A percentile compares a stretch with the other conserved stretches of the same genome.
phyloP scores from a whole-genome alignment of 352 stramenopile genomes.

The Pythium dissimile region DNA sequence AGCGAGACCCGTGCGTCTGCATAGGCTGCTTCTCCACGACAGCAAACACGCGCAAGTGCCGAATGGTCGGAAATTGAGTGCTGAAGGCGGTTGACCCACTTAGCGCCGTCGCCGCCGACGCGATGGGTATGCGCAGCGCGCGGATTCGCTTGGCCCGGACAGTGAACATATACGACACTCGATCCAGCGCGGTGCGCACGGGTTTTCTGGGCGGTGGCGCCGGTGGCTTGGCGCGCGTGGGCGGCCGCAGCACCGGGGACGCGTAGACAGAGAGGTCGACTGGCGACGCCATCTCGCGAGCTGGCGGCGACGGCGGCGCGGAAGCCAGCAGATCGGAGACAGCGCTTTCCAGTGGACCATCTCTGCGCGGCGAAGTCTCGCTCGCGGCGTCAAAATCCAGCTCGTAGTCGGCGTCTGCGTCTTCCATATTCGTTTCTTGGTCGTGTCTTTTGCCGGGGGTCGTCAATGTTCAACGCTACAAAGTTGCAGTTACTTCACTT shows the following conservation, averaged over 20 bases:
- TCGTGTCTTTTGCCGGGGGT: slow-evolving; percentile 6
- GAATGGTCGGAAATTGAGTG: slow-evolving; percentile 30
- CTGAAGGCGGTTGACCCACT: too few relatives aligned
- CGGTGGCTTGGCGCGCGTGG: slow-evolving; percentile 9
- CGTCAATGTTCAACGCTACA: slow-evolving; percentile 9
- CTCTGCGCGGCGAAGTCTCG: background rate
- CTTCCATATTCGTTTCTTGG: background rate
- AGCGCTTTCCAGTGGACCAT: background rate
- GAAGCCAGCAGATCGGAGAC: background rate
- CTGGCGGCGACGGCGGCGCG: background rate
- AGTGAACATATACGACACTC: slow-evolving; percentile 43
- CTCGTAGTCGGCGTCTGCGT: slow-evolving; percentile 12
- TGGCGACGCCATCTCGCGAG: background rate
- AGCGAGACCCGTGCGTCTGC: slow-evolving; percentile 47
- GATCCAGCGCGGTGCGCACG: slow-evolving; percentile 26
- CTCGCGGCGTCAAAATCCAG: slow-evolving; percentile 23
- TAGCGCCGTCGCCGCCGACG: slow-evolving; percentile 3
- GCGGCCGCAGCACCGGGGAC: background rate
- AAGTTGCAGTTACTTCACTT: slow-evolving; percentile 5
- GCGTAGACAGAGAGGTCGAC: background rate
- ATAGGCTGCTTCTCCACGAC: slow-evolving; percentile 45
- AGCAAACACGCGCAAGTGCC: slow-evolving; percentile 57
- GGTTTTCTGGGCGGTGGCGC: slow-evolving; percentile 4
- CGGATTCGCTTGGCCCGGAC: slow-evolving; percentile 40
- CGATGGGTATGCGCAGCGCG: slow-evolving; percentile 41